These are phyloP conservation scores for Pleurostoma richardsiae DNA, from an alignment of 2,329 filamentous ascomycete species.

Conservation along the genomic window DNA sequence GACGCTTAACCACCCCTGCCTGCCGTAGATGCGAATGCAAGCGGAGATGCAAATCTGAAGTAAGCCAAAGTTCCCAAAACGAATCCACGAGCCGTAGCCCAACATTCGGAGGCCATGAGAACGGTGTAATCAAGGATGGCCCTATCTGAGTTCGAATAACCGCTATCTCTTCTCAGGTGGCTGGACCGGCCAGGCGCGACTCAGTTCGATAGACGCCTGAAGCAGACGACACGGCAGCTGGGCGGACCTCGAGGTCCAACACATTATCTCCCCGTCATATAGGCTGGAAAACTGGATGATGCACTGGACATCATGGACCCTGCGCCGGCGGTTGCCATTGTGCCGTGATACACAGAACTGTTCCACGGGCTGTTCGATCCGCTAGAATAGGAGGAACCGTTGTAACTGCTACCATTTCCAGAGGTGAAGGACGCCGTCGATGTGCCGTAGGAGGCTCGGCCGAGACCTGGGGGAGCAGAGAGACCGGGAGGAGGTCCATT, in stretches of 20 bases:
- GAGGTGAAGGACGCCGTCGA: background rate
- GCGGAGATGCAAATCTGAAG: background rate
- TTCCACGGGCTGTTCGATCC: background rate
- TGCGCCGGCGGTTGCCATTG: background rate
- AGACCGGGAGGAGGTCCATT: constrained; percentile 81
- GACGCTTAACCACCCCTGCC: background rate
- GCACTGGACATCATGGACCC: background rate
- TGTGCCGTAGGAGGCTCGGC: background rate
- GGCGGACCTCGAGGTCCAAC: background rate
- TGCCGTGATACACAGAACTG: background rate
- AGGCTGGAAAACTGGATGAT: background rate
- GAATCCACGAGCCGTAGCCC: background rate
- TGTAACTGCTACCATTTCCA: background rate
- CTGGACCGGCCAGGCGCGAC: background rate
- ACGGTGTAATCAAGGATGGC: background rate
- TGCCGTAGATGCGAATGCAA: background rate
- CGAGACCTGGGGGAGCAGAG: constrained; percentile 65
- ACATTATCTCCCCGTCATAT: background rate
- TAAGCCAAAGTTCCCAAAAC: background rate
- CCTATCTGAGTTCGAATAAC: background rate
- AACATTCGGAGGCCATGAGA: background rate
- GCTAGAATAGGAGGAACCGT: background rate
- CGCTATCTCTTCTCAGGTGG: background rate
- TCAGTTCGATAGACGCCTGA: background rate
- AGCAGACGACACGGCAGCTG: background rate